Evolutionary conservation across 2,329 filamentous ascomycete species (phyloP), one percentile per base, ranked within the genome.

Genomic region (Sclerotinia nivalis): DNA sequence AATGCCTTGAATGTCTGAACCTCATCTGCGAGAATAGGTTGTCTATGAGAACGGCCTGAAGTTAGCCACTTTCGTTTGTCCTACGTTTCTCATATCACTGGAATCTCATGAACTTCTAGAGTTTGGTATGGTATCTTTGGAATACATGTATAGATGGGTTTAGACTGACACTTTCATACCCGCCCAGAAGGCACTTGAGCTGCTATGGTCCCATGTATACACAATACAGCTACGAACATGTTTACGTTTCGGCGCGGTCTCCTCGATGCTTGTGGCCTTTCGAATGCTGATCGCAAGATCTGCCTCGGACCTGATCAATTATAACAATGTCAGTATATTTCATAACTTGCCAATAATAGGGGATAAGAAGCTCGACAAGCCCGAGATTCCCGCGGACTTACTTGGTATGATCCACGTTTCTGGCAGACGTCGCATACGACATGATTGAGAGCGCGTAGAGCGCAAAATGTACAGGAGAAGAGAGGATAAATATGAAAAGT

Each of bases 141-240:
- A 45, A 40, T 40, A 6, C 31, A 47, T 22, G 50, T 49, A 10
- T 40, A 69, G 47, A 50, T 56, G 65, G 25, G 54, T 55, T 64
- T 68, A 58, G 66, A 86, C 91, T 75, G 87, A 96, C 91, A 98
- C 94, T 88, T 99, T 99, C 87, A 99, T 96, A 79, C 94, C 95
- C 70, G 93, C 89, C 96, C 96, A 99, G 81, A 99, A 99, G 79
- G 94, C 93, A 79, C 89, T 86, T 55, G 94, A 97, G 74, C 91
- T 97, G 83, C 97, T 96, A 84, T 99, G 93, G 82, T 99, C 96
- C 96, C 96, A 99, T 71, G 95, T 98, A 81, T 98, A 98, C 59
- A 99, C 95, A 77, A 99, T 99, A 79, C 93, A 97, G 81, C 92
- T 93, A 79, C 96, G 92, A 70, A 99, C 96, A 91, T 99, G 96